A percentile compares a stretch with the other conserved stretches of the same genome.
Evolutionary conservation across 345 rosid genomes (phyloP).

Genomic region (Kandelia obovata): DNA sequence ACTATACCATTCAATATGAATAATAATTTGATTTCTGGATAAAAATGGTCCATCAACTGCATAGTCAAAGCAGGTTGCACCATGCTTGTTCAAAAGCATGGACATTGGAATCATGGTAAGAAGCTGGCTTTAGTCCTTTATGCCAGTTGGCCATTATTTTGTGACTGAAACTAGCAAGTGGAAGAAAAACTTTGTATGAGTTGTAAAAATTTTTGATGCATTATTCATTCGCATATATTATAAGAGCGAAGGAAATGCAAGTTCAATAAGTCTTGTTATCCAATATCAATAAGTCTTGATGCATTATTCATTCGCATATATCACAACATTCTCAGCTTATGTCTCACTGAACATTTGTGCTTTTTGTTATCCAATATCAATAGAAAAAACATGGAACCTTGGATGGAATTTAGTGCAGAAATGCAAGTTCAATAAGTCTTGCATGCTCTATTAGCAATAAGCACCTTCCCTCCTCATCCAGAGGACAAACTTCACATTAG

Average conservation of each 20-base stretch:
- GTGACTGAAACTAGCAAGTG: not conserved
- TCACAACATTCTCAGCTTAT: not conserved
- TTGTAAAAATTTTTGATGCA: not conserved
- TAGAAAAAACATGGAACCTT: not conserved
- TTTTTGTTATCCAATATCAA: not conserved
- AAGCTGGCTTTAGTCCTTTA: not conserved
- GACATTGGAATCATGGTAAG: not conserved
- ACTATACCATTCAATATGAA: not conserved
- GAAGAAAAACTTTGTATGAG: not conserved
- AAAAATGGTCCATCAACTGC: conserved; percentile 1
- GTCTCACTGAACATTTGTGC: not conserved
- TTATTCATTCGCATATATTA: not conserved
- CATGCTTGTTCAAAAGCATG: not conserved
- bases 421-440: not conserved
- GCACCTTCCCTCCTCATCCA: not conserved
- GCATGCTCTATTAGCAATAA: not conserved
- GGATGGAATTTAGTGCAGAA: not conserved
- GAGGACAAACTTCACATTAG: not conserved
- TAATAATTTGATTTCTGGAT: too few species aligned
- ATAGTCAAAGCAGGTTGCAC: not conserved
- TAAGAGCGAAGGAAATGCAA: not conserved
- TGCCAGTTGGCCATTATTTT: not conserved
- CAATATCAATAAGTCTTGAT: too few species aligned
- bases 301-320: not conserved
- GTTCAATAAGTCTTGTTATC: too few species aligned